These are phyloP conservation scores for Cladosporium sp. DNA, from an alignment of 2,329 filamentous ascomycete genomes.

Conservation along the genomic window DNA sequence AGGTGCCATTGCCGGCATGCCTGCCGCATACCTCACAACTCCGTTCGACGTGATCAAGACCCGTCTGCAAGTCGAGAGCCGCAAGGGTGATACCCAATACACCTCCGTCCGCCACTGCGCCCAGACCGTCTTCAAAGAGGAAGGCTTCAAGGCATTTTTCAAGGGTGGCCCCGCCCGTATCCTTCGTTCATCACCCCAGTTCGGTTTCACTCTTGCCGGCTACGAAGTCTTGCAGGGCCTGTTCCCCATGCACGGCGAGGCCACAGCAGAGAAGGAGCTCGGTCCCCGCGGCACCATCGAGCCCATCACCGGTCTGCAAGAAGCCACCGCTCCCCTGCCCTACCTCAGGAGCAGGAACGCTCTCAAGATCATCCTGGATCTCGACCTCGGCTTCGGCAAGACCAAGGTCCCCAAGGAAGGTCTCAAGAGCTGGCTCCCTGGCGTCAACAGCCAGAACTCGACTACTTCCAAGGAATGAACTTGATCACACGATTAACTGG, in stretches of 20 bases:
- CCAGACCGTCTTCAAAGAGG: conserved; percentile 78
- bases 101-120: conserved; percentile 85
- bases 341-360: conserved; percentile 81
- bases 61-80: conserved; percentile 91
- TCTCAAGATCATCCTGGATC: conserved; percentile 89
- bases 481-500: neutral
- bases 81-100: conserved; percentile 90
- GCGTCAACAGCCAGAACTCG: conserved; percentile 2
- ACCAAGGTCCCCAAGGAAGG: conserved; percentile 47
- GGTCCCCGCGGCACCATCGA: conserved; percentile 58
- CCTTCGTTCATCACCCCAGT: conserved; percentile 91
- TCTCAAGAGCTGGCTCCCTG: conserved; percentile 16
- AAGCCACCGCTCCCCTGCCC: conserved; percentile 63
- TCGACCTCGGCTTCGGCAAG: conserved; percentile 90
- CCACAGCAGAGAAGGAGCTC: conserved; percentile 52
- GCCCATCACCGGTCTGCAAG: conserved; percentile 62
- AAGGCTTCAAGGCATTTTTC: conserved; percentile 96
- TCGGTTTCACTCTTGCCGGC: conserved; percentile 93
- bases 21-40: conserved; percentile 79
- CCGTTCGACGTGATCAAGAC: conserved; percentile 99
- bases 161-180: conserved; percentile 97
- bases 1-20: conserved; percentile 74
- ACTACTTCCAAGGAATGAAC: conserved; percentile 4
- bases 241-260: conserved; percentile 73
- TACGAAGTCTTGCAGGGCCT: conserved; percentile 87